Percentiles rank a stretch among this genome's conserved stretches.
Evolutionary conservation across 768 basidiomycete genomes (phyloP).

Genomic region (Lenzites betulinus): DNA sequence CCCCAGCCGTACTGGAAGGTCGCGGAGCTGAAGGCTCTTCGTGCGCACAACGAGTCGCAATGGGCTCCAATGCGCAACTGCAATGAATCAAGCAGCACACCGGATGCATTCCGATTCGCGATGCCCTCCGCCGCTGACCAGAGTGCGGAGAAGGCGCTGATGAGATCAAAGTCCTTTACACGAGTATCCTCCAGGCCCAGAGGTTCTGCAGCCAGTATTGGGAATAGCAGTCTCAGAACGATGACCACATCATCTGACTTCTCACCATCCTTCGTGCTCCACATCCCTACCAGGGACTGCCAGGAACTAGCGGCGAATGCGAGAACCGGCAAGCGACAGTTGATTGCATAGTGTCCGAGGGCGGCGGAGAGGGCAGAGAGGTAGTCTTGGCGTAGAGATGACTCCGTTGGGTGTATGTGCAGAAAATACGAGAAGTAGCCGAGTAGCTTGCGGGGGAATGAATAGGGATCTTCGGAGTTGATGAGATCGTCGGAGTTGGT

Average conservation of each 20-base stretch:
- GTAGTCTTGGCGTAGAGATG: conserved; percentile 77
- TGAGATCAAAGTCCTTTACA: neutral
- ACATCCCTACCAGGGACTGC: conserved; percentile 65
- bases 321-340: conserved; percentile 59
- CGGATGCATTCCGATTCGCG: conserved; percentile 62
- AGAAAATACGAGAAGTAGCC: conserved; percentile 64
- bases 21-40: conserved; percentile 55
- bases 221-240: conserved; percentile 71
- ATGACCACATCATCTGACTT: conserved; percentile 80
- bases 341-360: conserved; percentile 77
- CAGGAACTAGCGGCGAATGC: conserved; percentile 65
- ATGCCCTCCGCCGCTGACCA: conserved; percentile 63
- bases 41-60: neutral
- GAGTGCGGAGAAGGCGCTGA: conserved; percentile 36
- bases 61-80: conserved; percentile 48
- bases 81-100: conserved; percentile 64
- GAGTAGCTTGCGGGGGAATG: conserved; percentile 55
- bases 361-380: conserved; percentile 67
- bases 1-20: conserved; percentile 76
- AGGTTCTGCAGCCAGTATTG: conserved; percentile 42
- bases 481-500: conserved; percentile 16
- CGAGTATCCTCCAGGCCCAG: conserved; percentile 14
- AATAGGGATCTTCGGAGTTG: conserved; percentile 20
- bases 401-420: conserved; percentile 64
- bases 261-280: conserved; percentile 75